A percentile compares a stretch with the other conserved stretches of the same genome.
These are phyloP conservation scores for Fusarium marasasianum DNA, from an alignment of 2,329 filamentous ascomycete genomes.

Conservation along the genomic window DNA sequence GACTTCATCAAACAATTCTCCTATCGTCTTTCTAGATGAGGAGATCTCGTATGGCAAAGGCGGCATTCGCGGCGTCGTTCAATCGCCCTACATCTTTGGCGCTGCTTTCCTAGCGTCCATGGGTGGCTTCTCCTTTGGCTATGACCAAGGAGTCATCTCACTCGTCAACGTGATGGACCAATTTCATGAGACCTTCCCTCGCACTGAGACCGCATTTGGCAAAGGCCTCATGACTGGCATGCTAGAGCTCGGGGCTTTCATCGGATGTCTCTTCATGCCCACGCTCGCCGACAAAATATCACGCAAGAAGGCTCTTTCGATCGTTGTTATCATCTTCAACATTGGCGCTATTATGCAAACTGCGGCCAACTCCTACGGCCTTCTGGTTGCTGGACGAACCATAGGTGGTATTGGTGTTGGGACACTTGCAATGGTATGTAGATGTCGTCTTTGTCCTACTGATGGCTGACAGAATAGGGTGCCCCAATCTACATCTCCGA, in stretches of 20 bases:
- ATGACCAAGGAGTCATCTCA: constrained; percentile 50
- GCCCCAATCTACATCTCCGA: constrained; percentile 59
- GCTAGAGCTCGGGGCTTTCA: constrained; percentile 61
- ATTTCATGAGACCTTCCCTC: constrained; percentile 48
- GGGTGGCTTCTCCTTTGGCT: constrained; percentile 8
- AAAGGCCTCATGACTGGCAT: constrained; percentile 52
- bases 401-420: constrained; percentile 57
- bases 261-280: constrained; percentile 46
- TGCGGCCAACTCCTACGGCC: constrained; percentile 25
- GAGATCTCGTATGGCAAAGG: neutral
- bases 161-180: constrained; percentile 57
- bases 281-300: constrained; percentile 37
- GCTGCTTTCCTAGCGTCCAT: neutral
- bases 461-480: constrained; percentile 39
- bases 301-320: constrained; percentile 39
- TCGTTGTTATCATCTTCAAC: constrained; percentile 39
- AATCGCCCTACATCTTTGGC: neutral
- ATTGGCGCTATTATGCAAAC: constrained; percentile 42
- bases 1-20: neutral
- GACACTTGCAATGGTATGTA: constrained; percentile 52
- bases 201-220: constrained; percentile 50
- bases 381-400: constrained; percentile 37
- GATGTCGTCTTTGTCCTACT: neutral
- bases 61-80: neutral
- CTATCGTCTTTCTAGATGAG: neutral